Evolutionary conservation across 2,329 filamentous ascomycete species (phyloP).

Genomic region (Sarocladiaceae sp.): DNA sequence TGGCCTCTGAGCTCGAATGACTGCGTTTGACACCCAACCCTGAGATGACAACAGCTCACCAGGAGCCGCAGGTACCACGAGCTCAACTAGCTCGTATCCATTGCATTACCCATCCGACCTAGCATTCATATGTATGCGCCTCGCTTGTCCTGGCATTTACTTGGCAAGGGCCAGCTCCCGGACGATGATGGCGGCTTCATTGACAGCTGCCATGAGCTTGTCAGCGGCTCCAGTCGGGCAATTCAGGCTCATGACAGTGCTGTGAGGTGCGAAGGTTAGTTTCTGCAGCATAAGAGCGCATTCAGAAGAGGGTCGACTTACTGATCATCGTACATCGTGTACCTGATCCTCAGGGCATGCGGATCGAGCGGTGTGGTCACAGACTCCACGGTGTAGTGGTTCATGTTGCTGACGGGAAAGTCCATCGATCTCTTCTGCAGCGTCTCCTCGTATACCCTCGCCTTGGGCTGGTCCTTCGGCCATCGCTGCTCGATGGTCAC

Average conservation of each 20-base stretch:
- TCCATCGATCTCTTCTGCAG: neutral
- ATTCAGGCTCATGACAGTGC: neutral
- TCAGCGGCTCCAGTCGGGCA: neutral
- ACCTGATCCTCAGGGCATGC: neutral
- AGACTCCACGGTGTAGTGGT: neutral
- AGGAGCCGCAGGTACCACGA: no score
- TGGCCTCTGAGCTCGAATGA: no score
- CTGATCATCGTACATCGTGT: neutral
- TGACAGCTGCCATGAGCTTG: neutral
- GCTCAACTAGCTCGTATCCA: no score
- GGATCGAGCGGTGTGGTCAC: neutral
- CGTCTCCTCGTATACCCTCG: neutral
- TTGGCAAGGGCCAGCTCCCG: neutral
- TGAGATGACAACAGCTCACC: no score
- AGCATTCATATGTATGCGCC: no score
- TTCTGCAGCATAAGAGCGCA: no score
- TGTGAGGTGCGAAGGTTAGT: neutral
- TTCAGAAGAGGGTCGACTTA: neutral
- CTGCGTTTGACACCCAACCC: no score
- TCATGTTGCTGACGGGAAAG: neutral
- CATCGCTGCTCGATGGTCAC: neutral
- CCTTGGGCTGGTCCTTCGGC: neutral
- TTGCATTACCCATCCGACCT: no score
- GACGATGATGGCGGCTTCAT: neutral
- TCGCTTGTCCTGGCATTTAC: no score